Base-by-base conservation (phyloP, 352 stramenopile species). In the Pythium guiyangense region DNA sequence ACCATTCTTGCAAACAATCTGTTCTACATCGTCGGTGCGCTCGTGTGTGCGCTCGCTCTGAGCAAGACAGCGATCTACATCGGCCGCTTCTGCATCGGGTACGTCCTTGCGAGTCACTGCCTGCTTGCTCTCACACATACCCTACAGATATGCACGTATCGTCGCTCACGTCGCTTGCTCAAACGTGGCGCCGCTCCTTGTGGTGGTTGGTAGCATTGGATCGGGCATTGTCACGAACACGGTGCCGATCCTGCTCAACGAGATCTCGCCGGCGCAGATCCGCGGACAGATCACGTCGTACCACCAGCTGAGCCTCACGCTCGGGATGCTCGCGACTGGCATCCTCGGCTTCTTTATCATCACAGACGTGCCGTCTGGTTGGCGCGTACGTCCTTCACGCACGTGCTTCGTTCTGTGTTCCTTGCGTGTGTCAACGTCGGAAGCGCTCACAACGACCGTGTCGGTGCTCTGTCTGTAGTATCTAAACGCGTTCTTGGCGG, bases 221-320 rank as follows among this genome's bases (percentile, higher is more conserved):
- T 90, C 77, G 12, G 85, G 86, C 6, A 67, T 96, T 39, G 83
- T 89, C 20, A 92, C 79, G 20, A 91, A 90, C 63, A 90, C 86
- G 9, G 81, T 88, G 20, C 84, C 86, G 6, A 88, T 96, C 34
- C 63, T 96, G 42, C 60, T 96, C 31, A 88, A 83, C 27, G 86
- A 96, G 55, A 94, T 96, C 49, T 83, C 86, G 37, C 80, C 86
- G 0, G 62, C 64, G 18, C 54, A 64, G 11, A 77, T 70, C 29
- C 72, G 81, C 15, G 86, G 86, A 2, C 73, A 83, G 52, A 91
- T 97, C 59, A 94, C 86, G 18, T 90, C 85, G 49, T 73, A 95
- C 26, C 89, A 97, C 54, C 88, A 97, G 57, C 69, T 96, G 20
- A 73, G 81, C 60, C 60, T 97, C 31, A 96, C 89, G 18, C 85